phyloP scores from a whole-genome alignment of 2,329 filamentous ascomycete species.

The Blastomyces silverae region DNA sequence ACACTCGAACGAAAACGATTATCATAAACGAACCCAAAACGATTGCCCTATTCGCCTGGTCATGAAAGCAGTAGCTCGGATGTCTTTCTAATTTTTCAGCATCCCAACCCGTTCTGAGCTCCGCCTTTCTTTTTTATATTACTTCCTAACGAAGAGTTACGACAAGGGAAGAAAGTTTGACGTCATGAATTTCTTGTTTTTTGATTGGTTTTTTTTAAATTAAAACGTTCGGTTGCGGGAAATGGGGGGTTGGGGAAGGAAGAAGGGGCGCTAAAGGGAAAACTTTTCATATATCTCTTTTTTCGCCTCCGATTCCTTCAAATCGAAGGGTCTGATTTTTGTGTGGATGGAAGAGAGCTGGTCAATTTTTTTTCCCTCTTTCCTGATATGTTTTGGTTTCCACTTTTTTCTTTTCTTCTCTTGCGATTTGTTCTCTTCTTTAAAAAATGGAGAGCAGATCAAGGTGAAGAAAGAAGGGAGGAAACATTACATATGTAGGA shows the following conservation, averaged over 20 bases:
- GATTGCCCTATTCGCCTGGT: not conserved
- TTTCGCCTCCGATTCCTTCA: constrained; percentile 17
- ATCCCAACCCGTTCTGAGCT: constrained; percentile 10
- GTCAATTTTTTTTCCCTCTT: constrained; percentile 32
- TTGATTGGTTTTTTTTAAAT: constrained; percentile 13
- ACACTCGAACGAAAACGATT: not conserved
- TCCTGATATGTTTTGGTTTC: constrained; percentile 20
- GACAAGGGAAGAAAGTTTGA: not conserved
- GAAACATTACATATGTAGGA: not conserved
- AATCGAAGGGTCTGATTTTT: constrained; percentile 24
- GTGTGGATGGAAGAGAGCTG: constrained; percentile 26
- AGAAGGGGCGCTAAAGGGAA: not conserved
- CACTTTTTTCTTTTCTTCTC: constrained; percentile 19
- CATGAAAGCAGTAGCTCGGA: not conserved
- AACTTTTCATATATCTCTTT: not conserved
- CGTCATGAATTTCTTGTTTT: constrained; percentile 26
- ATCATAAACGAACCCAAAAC: not conserved
- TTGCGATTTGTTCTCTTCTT: constrained; percentile 18
- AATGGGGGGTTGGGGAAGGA: constrained; percentile 14
- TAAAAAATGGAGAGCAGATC: not conserved
- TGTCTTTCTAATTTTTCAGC: not conserved
- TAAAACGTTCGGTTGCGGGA: constrained; percentile 30
- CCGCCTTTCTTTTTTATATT: not conserved
- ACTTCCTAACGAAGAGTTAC: constrained; percentile 1
- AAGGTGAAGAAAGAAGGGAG: not conserved